Evolutionary conservation across 148 eudicot genomes (phyloP).

Genomic region (Rhododendron griersonianum): DNA sequence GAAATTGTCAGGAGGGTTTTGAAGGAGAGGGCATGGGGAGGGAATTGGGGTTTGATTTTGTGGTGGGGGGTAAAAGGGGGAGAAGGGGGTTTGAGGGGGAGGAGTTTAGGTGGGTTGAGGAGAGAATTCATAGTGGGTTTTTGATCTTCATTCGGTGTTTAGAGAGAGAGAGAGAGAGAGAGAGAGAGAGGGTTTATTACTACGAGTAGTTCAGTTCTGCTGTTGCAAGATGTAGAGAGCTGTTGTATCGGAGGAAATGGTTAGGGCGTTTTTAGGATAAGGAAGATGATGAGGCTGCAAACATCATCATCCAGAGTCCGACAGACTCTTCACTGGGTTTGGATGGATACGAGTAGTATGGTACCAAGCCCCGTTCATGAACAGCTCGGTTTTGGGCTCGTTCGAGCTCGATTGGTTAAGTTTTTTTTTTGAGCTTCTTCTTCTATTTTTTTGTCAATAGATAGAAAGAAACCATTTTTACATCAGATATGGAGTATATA

Average conservation of each 20-base stretch:
- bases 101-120: background rate
- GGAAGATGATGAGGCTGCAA: background rate
- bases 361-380: no score
- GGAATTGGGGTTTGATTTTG: background rate
- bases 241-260: background rate
- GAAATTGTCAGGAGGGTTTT: background rate
- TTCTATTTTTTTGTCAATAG: no score
- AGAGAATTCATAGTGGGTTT: slow-evolving; percentile 17
- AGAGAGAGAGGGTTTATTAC: no score
- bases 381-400: no score
- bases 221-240: background rate
- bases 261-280: background rate
- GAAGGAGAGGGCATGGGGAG: background rate
- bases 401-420: no score
- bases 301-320: background rate
- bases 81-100: slow-evolving; percentile 4
- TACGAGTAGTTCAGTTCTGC: background rate
- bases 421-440: no score
- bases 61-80: background rate
- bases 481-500: no score
- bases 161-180: background rate
- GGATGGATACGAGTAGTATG: no score
- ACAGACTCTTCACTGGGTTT: no score
- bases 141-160: background rate
- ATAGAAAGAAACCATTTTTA: no score